Base-by-base conservation (phyloP, 75 land plant species). In the Pinus tabuliformis region DNA sequence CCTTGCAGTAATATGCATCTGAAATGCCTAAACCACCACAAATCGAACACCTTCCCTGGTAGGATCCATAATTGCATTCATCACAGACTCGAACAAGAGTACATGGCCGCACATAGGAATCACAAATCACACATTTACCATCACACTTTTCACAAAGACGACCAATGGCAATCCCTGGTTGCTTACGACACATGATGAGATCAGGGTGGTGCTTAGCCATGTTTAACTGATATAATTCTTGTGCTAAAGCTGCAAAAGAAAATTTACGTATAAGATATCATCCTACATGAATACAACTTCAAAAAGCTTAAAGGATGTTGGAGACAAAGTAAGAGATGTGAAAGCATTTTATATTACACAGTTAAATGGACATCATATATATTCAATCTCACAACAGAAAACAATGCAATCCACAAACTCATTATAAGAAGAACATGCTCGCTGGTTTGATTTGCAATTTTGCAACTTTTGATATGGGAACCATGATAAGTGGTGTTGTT, bases 151-250 rank as follows among this genome's bases (percentile, higher is more conserved):
- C 92, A 56, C 92, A 90, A n/a, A 90, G 81, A 20, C 92, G 82
- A 12, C 92, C 92, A 57, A 90, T 90, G 3, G 92, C 92, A 18
- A 90, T 90, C 24, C 92, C 92, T 28, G 92, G 92, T 70, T 90
- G 92, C 83, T 90, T 90, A 26, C 92, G 84, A 83, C 92, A 90
- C 92, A 90, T 90, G 49, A 90, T 90, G 39, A 90, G 78, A 88
- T 90, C 92, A 57, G 92, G 92, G 74, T 90, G 92, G 77, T 90
- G 92, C 85, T 90, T 90, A 14, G 92, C 92, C 92, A 90, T 90
- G 37, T 1, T 70, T 49, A 45, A 68, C 22, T 42, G 49, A n/a
- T 68, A 68, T 42, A 39, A 24, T 65, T 24, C 64, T 73, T 77
- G 22, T 70, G 33, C 36, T 77, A 78, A 45, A 72, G 16, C 75